Percentiles rank a stretch among this genome's conserved stretches.
phyloP scores from a whole-genome alignment of 768 basidiomycete species.

The Pleurotus ostreatus region DNA sequence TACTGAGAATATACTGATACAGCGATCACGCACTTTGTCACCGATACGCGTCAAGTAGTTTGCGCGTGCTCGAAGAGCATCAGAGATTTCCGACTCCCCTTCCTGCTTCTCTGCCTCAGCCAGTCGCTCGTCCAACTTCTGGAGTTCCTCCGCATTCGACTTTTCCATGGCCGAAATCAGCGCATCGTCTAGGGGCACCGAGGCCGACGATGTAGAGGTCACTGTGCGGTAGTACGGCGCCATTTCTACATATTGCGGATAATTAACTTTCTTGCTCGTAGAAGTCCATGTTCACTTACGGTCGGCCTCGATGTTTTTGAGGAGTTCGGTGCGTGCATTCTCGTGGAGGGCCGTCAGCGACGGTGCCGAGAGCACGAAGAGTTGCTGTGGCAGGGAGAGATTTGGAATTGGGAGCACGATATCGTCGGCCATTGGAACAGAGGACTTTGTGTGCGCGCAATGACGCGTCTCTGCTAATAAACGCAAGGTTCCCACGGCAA shows the following conservation, averaged over 20 bases:
- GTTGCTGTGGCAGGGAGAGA: slow-evolving; percentile 72
- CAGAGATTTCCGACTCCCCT: slow-evolving; percentile 91
- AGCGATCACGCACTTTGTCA: slow-evolving; percentile 56
- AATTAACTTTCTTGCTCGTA: not conserved
- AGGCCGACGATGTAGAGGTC: slow-evolving; percentile 41
- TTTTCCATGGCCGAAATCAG: slow-evolving; percentile 60
- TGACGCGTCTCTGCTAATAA: slow-evolving; percentile 20
- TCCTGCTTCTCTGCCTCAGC: slow-evolving; percentile 86
- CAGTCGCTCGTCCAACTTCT: slow-evolving; percentile 71
- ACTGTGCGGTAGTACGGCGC: slow-evolving; percentile 72
- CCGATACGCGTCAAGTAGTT: slow-evolving; percentile 87
- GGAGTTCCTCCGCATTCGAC: slow-evolving; percentile 69
- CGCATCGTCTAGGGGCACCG: slow-evolving; percentile 43
- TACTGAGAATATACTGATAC: slow-evolving; percentile 1
- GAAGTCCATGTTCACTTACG: slow-evolving; percentile 41
- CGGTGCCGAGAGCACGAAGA: slow-evolving; percentile 68
- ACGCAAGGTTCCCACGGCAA: slow-evolving; percentile 23
- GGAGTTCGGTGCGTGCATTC: slow-evolving; percentile 56
- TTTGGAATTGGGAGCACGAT: slow-evolving; percentile 84
- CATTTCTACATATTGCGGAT: slow-evolving; percentile 61
- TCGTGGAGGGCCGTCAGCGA: slow-evolving; percentile 62
- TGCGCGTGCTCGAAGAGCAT: slow-evolving; percentile 80
- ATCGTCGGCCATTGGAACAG: slow-evolving; percentile 71
- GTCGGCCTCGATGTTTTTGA: slow-evolving; percentile 76
- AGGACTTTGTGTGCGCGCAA: not conserved